Evolutionary conservation across 2,329 filamentous ascomycete species (phyloP).

Genomic region (Fusarium camptoceras): DNA sequence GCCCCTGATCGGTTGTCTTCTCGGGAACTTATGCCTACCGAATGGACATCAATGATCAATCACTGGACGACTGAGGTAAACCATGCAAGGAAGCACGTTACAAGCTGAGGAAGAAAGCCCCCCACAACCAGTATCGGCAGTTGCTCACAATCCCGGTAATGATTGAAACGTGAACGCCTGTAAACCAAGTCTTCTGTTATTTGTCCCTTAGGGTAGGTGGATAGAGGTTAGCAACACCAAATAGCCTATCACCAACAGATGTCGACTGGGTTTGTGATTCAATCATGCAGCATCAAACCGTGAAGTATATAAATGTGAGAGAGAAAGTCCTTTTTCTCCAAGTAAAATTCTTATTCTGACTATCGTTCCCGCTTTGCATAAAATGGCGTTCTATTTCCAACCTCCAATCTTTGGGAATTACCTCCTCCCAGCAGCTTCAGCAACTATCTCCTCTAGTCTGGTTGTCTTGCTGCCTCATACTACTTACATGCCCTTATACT

Average conservation of each 20-base stretch:
- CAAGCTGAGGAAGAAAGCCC: background rate
- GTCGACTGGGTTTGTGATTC: constrained; percentile 6
- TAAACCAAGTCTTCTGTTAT: background rate
- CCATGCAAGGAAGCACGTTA: background rate
- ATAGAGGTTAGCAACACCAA: constrained; percentile 5
- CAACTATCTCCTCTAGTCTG: background rate
- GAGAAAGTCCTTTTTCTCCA: background rate
- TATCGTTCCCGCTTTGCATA: background rate
- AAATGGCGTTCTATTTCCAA: constrained; percentile 46
- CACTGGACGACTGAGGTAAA: background rate
- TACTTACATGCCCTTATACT: background rate
- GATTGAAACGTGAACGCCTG: background rate
- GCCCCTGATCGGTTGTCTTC: background rate
- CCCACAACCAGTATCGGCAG: background rate
- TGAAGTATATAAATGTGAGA: background rate
- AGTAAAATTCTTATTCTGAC: background rate
- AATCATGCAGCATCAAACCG: background rate
- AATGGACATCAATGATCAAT: background rate
- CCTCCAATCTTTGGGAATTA: constrained; percentile 41
- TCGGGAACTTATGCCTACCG: background rate
- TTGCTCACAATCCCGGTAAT: background rate
- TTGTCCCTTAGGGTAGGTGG: background rate
- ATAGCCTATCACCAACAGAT: constrained; percentile 21
- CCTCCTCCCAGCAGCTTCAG: background rate
- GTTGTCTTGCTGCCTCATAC: background rate